These are phyloP conservation scores for Cystoisospora suis DNA, from an alignment of 169 alveolate genomes.

Conservation along the genomic window DNA sequence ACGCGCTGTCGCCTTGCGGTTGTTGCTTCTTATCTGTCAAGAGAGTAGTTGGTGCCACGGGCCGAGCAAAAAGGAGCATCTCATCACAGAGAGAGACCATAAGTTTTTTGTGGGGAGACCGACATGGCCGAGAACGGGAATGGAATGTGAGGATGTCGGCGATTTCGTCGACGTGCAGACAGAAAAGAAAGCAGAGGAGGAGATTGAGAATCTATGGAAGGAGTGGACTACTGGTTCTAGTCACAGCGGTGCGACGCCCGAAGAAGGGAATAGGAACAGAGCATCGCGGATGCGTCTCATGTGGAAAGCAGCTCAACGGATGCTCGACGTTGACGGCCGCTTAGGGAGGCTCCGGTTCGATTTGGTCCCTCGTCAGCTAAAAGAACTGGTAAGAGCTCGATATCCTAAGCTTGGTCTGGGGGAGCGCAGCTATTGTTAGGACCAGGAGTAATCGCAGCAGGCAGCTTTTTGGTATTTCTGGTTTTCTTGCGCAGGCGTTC, in stretches of 20 bases:
- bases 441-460: too few species aligned
- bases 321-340: constrained; percentile 18
- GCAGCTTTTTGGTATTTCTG: background rate
- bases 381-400: background rate
- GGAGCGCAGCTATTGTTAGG: too few species aligned
- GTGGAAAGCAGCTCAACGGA: constrained; percentile 24
- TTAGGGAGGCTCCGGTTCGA: background rate
- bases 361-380: background rate
- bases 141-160: too few species aligned
- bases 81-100: too few species aligned
- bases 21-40: background rate
- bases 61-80: background rate
- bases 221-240: background rate
- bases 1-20: constrained; percentile 16
- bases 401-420: too few species aligned
- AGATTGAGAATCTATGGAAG: background rate
- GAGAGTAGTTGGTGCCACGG: background rate
- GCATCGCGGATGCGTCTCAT: background rate
- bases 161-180: too few species aligned
- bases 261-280: background rate
- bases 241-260: background rate
- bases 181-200: background rate
- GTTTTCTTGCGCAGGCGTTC: background rate
- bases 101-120: too few species aligned
- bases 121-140: too few species aligned